Evolutionary conservation across 495 filamentous ascomycete species (phyloP).

Genomic region (Penicillium dipodomyicola): DNA sequence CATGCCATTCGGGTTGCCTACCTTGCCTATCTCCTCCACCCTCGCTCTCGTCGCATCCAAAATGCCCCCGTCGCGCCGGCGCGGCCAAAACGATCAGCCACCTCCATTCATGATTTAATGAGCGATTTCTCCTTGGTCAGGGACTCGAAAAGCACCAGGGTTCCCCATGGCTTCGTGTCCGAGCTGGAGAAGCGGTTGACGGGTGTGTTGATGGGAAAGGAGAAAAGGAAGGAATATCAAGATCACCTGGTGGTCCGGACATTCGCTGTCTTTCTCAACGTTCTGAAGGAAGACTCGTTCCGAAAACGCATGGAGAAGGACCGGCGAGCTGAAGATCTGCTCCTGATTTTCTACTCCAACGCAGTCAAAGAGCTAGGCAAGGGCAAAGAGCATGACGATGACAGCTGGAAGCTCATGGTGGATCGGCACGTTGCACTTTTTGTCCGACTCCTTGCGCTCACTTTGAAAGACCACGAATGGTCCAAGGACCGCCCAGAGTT

Average conservation of each 20-base stretch:
- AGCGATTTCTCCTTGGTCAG: conserved; percentile 73
- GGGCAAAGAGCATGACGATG: conserved; percentile 77
- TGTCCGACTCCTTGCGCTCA: conserved; percentile 77
- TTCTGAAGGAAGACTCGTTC: conserved; percentile 68
- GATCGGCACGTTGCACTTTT: conserved; percentile 96
- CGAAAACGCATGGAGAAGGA: conserved; percentile 86
- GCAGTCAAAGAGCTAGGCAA: conserved; percentile 85
- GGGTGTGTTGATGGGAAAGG: conserved; percentile 63
- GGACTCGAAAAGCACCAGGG: conserved; percentile 72
- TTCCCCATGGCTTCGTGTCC: conserved; percentile 74
- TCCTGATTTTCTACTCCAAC: conserved; percentile 86
- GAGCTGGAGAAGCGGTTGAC: conserved; percentile 68
- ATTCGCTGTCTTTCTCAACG: conserved; percentile 77
- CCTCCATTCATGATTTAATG: conserved; percentile 67
- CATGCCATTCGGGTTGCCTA: conserved; percentile 90
- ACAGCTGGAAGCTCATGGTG: conserved; percentile 87
- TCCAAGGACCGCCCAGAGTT: conserved; percentile 80
- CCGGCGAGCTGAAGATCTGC: conserved; percentile 82
- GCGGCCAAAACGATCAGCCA: conserved; percentile 64
- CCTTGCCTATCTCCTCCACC: conserved; percentile 89
- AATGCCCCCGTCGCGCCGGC: conserved; percentile 64
- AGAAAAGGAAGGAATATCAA: conserved; percentile 73
- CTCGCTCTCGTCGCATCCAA: conserved; percentile 80
- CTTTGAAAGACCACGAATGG: conserved; percentile 77
- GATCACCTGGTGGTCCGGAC: conserved; percentile 74